Percentiles rank a stretch among this genome's conserved stretches.
These are phyloP conservation scores for Canavalia gladiata DNA, from an alignment of 306 rosid species.

Conservation along the genomic window DNA sequence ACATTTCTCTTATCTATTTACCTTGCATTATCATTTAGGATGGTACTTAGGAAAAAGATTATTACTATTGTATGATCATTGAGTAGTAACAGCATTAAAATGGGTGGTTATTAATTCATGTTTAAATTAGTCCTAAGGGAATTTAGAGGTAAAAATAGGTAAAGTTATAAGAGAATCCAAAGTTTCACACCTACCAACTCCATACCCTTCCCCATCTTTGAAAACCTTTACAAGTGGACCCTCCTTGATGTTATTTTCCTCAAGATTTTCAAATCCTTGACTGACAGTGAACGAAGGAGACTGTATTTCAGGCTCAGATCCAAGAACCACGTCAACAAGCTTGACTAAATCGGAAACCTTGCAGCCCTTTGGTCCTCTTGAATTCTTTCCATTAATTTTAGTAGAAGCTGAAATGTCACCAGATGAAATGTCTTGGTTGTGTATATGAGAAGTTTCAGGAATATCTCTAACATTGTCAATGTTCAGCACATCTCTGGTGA, in stretches of 20 bases:
- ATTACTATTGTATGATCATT: too few species aligned
- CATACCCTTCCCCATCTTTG: too few species aligned
- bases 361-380: conserved; percentile 64
- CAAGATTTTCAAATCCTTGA: conserved; percentile 58
- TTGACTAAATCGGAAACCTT: conserved; percentile 69
- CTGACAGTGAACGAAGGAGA: conserved; percentile 46
- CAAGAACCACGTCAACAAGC: conserved; percentile 63
- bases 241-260: conserved; percentile 68
- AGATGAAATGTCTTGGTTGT: conserved; percentile 50
- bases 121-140: too few species aligned
- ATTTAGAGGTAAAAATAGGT: too few species aligned
- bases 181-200: too few species aligned
- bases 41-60: too few species aligned
- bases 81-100: too few species aligned
- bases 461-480: conserved; percentile 52
- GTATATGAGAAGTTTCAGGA: conserved; percentile 55
- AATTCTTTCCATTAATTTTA: conserved; percentile 53
- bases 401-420: conserved; percentile 57
- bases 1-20: too few species aligned
- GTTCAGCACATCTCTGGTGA: conserved; percentile 55
- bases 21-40: too few species aligned
- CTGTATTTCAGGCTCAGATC: conserved; percentile 59
- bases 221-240: conserved; percentile 91
- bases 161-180: too few species aligned
- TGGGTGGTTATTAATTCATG: too few species aligned